phyloP scores from a whole-genome alignment of 495 filamentous ascomycete genomes.

The Lasiosphaeris hirsuta region DNA sequence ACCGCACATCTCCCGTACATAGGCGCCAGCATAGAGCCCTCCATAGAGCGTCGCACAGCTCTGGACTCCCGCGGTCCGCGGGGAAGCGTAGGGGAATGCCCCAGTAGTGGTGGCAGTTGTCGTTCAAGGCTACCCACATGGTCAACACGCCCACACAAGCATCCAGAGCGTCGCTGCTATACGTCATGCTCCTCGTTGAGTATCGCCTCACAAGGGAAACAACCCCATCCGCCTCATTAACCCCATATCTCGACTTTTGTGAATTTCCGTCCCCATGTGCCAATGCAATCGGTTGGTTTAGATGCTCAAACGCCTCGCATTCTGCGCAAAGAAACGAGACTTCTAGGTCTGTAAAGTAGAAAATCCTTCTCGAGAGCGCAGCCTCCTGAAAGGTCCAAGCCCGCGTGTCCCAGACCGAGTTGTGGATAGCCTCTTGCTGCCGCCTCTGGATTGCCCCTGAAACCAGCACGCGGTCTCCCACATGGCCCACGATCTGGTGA shows the following conservation, averaged over 20 bases:
- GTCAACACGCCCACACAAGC: not conserved
- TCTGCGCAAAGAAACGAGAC: not conserved
- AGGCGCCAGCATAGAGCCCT: not conserved
- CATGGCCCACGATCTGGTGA: not conserved
- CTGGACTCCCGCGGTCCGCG: not conserved
- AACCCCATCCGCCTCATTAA: not conserved
- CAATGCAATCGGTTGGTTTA: not conserved
- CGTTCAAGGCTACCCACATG: not conserved
- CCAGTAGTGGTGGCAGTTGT: not conserved
- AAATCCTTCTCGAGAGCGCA: not conserved
- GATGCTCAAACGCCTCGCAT: not conserved
- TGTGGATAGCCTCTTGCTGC: not conserved
- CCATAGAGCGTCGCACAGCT: not conserved
- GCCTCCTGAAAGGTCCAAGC: not conserved
- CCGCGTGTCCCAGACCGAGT: not conserved
- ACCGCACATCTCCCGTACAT: not conserved
- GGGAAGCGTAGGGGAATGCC: not conserved
- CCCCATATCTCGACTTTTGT: not conserved
- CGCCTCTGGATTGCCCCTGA: not conserved
- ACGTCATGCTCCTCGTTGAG: not conserved
- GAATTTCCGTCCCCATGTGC: not conserved
- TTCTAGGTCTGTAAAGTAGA: not conserved
- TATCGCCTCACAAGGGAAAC: not conserved
- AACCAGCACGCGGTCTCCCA: not conserved
- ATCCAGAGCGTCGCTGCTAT: not conserved